Conservation (phyloP, 306 rosid species). For the Morella rubra region DNA sequence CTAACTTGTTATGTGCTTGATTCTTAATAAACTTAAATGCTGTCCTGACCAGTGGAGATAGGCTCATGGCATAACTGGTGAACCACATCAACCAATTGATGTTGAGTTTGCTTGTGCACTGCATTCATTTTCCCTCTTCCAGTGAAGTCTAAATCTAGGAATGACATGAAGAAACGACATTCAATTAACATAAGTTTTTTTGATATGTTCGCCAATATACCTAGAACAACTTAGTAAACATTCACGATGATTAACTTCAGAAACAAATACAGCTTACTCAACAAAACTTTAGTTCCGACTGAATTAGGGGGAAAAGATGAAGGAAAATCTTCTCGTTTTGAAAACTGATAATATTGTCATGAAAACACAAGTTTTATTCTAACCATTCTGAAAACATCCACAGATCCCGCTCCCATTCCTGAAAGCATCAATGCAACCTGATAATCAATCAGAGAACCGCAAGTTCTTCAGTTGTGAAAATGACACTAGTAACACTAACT, state of each 20-base stretch:
- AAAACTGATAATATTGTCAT: neutral
- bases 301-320: neutral
- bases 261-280: neutral
- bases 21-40: neutral
- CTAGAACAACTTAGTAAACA: neutral
- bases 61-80: neutral
- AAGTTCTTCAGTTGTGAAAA: constrained; percentile 12
- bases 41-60: neutral
- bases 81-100: neutral
- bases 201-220: neutral
- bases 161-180: neutral
- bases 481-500: neutral
- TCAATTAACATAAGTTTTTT: neutral
- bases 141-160: neutral
- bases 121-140: neutral
- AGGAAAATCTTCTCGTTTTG: neutral
- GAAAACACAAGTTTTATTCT: constrained; percentile 10
- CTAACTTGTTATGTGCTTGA: neutral
- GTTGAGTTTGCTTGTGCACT: neutral
- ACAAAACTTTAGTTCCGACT: neutral
- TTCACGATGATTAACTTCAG: neutral
- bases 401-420: constrained; percentile 76
- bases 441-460: constrained; percentile 27
- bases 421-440: constrained; percentile 95
- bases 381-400: constrained; percentile 88